Conservation (phyloP, 2,329 filamentous ascomycete genomes). For the Shiraia sp. region DNA sequence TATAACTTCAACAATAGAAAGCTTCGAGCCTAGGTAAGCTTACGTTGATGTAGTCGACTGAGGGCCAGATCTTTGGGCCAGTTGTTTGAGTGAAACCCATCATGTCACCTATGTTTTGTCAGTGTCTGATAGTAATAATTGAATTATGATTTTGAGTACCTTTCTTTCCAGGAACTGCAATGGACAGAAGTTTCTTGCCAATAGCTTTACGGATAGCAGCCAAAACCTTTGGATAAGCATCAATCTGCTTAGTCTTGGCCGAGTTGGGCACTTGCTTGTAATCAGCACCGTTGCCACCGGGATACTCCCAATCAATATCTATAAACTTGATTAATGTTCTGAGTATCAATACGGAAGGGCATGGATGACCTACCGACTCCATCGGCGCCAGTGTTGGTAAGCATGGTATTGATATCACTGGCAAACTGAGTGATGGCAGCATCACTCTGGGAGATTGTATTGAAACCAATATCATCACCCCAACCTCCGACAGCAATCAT, state of each 20-base stretch:
- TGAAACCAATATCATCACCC: slow-evolving; percentile 70
- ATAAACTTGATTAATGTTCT: neutral
- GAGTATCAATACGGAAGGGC: neutral
- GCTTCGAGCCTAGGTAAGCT: slow-evolving; percentile 3
- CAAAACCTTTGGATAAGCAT: slow-evolving; percentile 65
- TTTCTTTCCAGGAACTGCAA: slow-evolving; percentile 62
- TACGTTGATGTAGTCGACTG: slow-evolving; percentile 67
- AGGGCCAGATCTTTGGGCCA: slow-evolving; percentile 61
- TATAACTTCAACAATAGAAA: neutral
- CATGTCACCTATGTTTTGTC: slow-evolving; percentile 59
- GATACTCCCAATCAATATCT: slow-evolving; percentile 71
- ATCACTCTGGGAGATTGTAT: slow-evolving; percentile 57
- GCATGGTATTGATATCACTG: slow-evolving; percentile 65
- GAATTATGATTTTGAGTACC: slow-evolving; percentile 1
- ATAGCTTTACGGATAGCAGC: slow-evolving; percentile 61
- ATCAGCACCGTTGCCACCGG: slow-evolving; percentile 68
- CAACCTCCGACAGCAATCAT: slow-evolving; percentile 76
- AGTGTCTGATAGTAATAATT: neutral
- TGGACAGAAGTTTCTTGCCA: slow-evolving; percentile 65
- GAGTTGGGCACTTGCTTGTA: slow-evolving; percentile 66
- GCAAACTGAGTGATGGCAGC: slow-evolving; percentile 62
- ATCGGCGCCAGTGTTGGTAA: slow-evolving; percentile 66
- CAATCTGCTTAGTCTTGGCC: slow-evolving; percentile 62
- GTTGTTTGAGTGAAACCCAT: slow-evolving; percentile 65
- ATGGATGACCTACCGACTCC: slow-evolving; percentile 56